Evolutionary conservation across 2,329 filamentous ascomycete species (phyloP).

Genomic region (Colletotrichum godetiae): DNA sequence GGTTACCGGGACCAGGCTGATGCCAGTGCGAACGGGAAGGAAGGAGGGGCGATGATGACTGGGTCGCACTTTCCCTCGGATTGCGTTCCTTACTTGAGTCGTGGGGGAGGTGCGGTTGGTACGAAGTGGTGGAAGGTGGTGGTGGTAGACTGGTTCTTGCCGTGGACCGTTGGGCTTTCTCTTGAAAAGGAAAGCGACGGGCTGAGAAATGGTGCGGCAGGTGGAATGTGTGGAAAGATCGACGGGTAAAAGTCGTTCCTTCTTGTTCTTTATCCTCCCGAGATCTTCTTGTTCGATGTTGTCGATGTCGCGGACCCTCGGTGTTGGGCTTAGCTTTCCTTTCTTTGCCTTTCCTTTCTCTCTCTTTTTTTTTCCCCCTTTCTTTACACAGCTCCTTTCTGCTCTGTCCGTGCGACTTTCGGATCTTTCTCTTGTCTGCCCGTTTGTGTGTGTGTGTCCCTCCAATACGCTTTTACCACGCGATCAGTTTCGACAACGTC

Average conservation of each 20-base stretch:
- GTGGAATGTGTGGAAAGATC: not conserved
- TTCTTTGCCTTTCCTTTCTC: not conserved
- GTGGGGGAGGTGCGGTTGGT: not conserved
- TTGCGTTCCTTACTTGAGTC: constrained; percentile 21
- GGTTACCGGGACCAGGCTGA: constrained; percentile 19
- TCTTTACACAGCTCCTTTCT: not conserved
- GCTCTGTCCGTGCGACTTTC: not conserved
- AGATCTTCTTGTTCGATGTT: not conserved
- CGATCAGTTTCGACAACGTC: not conserved
- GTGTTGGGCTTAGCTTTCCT: not conserved
- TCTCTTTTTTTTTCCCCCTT: no score
- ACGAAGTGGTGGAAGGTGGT: no score
- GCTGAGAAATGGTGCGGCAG: not conserved
- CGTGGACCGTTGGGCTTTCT: constrained; percentile 17
- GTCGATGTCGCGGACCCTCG: not conserved
- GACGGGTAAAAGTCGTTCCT: constrained; percentile 2
- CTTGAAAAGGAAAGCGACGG: constrained; percentile 1
- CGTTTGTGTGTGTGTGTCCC: not conserved
- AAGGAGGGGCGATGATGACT: constrained; percentile 29
- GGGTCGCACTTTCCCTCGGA: constrained; percentile 27
- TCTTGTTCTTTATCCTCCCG: not conserved
- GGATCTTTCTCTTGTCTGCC: not conserved
- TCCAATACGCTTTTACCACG: not conserved
- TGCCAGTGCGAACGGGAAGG: constrained; percentile 29
- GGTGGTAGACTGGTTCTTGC: no score